Evolutionary conservation across 768 basidiomycete species (phyloP).

Genomic region (Sutorius australiensis): DNA sequence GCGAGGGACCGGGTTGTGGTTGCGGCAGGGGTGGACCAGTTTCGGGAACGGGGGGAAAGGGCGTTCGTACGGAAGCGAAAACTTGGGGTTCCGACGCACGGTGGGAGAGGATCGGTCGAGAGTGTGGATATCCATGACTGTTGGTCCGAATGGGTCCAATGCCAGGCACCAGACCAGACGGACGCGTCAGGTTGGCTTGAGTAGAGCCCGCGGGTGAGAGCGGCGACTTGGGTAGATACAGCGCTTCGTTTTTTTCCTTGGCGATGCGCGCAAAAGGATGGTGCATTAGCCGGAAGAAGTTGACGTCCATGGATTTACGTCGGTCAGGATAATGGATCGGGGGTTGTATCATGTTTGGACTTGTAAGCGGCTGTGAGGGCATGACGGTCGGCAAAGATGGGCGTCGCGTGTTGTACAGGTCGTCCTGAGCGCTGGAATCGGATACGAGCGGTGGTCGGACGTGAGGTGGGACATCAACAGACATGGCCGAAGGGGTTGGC

Average conservation of each 20-base stretch:
- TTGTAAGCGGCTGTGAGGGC: conserved; percentile 24
- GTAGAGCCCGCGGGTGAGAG: conserved; percentile 30
- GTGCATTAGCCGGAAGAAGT: conserved; percentile 51
- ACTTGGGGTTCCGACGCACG: conserved; percentile 34
- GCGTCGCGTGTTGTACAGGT: conserved; percentile 40
- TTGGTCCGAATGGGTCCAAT: conserved; percentile 44
- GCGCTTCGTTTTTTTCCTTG: conserved; percentile 34
- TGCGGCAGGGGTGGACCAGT: conserved; percentile 12
- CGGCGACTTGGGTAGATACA: conserved; percentile 32
- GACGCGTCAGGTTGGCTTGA: conserved; percentile 36
- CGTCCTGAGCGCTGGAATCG: conserved; percentile 24
- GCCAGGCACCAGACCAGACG: conserved; percentile 20
- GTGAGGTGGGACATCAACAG: conserved; percentile 22
- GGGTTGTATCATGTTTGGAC: conserved; percentile 34
- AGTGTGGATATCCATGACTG: conserved; percentile 44
- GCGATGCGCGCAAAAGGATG: conserved; percentile 33
- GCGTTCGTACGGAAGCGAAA: conserved; percentile 36
- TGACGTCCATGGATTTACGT: conserved; percentile 40
- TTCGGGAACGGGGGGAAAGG: conserved; percentile 33
- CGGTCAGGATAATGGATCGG: conserved; percentile 33
- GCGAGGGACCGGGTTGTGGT: conserved; percentile 9
- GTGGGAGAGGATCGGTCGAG: conserved; percentile 29
- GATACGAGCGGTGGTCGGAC: conserved; percentile 21
- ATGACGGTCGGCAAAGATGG: conserved; percentile 51
- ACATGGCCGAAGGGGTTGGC: conserved; percentile 35